phyloP scores from a whole-genome alignment of 345 rosid genomes.

The Eucalyptus pumila region DNA sequence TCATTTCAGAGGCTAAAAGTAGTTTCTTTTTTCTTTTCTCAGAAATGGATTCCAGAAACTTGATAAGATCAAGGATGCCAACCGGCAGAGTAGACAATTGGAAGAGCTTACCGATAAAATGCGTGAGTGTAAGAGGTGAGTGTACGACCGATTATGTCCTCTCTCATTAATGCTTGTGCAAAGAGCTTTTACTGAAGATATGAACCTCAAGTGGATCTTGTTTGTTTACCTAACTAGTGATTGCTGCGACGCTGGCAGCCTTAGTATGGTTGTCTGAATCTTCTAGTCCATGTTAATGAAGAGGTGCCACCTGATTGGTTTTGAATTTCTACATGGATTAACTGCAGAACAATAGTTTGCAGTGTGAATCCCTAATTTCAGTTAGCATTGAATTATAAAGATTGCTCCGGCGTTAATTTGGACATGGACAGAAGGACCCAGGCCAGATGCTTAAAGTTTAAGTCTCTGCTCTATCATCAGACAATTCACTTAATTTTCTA shows the following conservation, averaged over 20 bases:
- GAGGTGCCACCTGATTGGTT: background rate
- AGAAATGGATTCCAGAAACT: conserved; percentile 96
- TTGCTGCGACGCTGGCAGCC: background rate
- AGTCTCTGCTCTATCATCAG: background rate
- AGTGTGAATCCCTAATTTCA: background rate
- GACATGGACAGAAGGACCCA: background rate
- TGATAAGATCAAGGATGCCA: conserved; percentile 91
- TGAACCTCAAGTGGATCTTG: background rate
- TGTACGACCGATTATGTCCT: background rate
- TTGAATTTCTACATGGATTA: background rate
- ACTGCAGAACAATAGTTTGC: background rate
- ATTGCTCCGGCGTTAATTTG: background rate
- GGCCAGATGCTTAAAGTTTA: background rate
- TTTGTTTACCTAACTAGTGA: background rate
- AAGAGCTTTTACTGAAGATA: background rate
- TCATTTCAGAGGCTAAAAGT: background rate
- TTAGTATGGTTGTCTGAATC: background rate
- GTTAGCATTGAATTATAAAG: background rate
- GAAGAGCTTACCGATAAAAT: conserved; percentile 93
- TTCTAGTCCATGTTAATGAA: background rate
- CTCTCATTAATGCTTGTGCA: background rate
- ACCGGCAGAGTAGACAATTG: conserved; percentile 82
- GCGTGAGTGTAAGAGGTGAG: conserved; percentile 91
- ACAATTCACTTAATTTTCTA: background rate
- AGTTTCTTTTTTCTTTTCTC: background rate